Evolutionary conservation across 2,329 filamentous ascomycete species (phyloP).

Genomic region (Monilinia polystroma): DNA sequence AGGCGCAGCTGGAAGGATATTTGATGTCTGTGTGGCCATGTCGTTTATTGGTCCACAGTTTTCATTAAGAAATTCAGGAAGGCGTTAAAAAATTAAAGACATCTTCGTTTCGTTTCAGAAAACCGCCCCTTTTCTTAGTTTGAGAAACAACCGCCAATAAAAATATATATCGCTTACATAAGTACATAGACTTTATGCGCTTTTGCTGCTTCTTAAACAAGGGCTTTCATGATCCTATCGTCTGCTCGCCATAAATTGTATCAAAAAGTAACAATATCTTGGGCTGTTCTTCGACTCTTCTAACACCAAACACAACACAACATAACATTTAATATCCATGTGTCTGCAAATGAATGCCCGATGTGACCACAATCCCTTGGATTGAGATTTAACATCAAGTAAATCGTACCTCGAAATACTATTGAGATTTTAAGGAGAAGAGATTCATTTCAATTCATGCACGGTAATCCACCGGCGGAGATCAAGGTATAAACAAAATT

Average conservation of each 20-base stretch:
- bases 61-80: neutral
- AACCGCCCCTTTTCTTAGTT: constrained; percentile 5
- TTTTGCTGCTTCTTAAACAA: no score
- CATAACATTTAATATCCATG: neutral
- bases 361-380: constrained; percentile 15
- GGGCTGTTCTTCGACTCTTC: no score
- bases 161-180: neutral
- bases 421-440: constrained; percentile 26
- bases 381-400: neutral
- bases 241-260: neutral
- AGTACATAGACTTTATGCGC: no score
- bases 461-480: constrained; percentile 22
- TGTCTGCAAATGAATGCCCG: neutral
- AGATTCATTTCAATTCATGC: constrained; percentile 32
- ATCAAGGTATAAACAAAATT: constrained; percentile 26
- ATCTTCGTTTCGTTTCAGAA: constrained; percentile 22
- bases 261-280: neutral
- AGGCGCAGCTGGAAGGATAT: no score
- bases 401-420: neutral
- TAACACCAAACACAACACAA: neutral
- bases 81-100: constrained; percentile 12
- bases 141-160: constrained; percentile 22
- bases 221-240: neutral
- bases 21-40: neutral
- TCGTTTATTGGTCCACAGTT: constrained; percentile 8